Evolutionary conservation across 2,329 filamentous ascomycete genomes (phyloP).

Genomic region (Sclerotinia nivalis): DNA sequence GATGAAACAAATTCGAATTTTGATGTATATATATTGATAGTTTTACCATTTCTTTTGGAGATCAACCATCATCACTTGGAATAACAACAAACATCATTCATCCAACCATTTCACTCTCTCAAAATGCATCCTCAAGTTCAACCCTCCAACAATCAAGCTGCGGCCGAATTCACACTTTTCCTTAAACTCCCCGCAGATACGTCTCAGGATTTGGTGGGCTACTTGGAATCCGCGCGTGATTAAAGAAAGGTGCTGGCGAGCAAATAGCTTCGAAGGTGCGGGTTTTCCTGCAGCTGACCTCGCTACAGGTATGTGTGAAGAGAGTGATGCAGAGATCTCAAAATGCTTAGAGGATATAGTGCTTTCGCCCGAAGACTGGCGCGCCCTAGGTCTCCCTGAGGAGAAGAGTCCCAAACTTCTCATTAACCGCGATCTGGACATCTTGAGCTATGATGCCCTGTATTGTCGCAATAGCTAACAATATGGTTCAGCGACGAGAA

Average conservation of each 20-base stretch:
- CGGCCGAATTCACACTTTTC: background rate
- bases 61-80: background rate
- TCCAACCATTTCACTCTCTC: background rate
- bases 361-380: background rate
- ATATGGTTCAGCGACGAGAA: no score
- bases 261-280: background rate
- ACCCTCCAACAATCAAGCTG: background rate
- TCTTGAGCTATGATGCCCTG: background rate
- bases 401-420: background rate
- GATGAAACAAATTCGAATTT: background rate
- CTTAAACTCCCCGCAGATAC: background rate
- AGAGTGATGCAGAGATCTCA: background rate
- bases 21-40: background rate
- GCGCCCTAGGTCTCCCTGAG: rapidly evolving
- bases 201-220: background rate
- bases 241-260: background rate
- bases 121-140: background rate
- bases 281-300: rapidly evolving
- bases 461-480: background rate
- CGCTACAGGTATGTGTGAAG: background rate
- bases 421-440: background rate
- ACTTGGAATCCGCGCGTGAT: background rate
- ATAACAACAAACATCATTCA: background rate
- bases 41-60: background rate
- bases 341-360: background rate